Percentiles rank a stretch among this genome's conserved stretches.
phyloP scores from a whole-genome alignment of 1,284 basidiomycete species.

The Pulchroboletus neoregius region DNA sequence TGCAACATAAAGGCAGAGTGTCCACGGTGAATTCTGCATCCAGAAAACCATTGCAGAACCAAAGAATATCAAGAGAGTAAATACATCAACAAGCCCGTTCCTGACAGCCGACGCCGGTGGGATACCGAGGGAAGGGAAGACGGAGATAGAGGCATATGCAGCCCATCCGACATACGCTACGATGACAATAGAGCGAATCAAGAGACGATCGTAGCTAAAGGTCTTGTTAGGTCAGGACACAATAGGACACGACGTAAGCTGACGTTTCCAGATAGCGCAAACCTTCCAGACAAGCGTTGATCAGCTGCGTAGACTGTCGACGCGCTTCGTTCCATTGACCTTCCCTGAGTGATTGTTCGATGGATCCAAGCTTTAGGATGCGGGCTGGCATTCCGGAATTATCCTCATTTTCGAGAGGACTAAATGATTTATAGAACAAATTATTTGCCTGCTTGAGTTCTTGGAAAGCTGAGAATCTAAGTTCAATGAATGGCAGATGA shows the following conservation, averaged over 20 bases:
- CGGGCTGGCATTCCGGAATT: constrained; percentile 26
- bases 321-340: constrained; percentile 52
- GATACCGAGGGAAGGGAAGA: constrained; percentile 35
- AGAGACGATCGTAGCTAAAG: constrained; percentile 65
- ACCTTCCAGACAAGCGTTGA: constrained; percentile 58
- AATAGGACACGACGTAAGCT: background rate
- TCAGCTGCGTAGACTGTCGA: constrained; percentile 49
- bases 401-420: constrained; percentile 33
- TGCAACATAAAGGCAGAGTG: constrained; percentile 73
- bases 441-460: constrained; percentile 58
- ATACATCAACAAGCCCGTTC: constrained; percentile 8
- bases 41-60: constrained; percentile 53
- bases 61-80: constrained; percentile 35
- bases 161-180: constrained; percentile 79
- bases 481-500: background rate
- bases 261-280: constrained; percentile 81
- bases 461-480: constrained; percentile 31
- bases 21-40: constrained; percentile 63
- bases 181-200: constrained; percentile 69
- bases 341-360: constrained; percentile 44
- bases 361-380: constrained; percentile 34
- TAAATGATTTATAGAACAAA: constrained; percentile 61
- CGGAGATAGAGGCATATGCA: constrained; percentile 55
- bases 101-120: background rate
- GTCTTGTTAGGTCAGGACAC: constrained; percentile 15